phyloP scores from a whole-genome alignment of 495 filamentous ascomycete genomes.

The Aspergillus heteromorphus region DNA sequence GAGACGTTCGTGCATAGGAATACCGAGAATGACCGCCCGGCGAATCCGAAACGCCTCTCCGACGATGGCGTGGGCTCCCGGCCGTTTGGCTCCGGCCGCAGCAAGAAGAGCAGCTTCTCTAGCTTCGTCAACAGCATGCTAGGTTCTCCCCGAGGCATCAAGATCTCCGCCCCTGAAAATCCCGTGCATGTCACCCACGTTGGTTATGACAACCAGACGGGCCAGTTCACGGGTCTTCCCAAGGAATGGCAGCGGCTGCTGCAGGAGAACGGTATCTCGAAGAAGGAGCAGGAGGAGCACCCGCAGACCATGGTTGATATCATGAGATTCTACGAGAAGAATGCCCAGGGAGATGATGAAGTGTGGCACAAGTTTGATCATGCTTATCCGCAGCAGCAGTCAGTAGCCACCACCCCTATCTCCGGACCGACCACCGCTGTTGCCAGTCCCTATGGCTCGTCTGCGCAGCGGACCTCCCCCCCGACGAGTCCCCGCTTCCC shows the following conservation, averaged over 20 bases:
- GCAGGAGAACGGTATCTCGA: slow-evolving; percentile 91
- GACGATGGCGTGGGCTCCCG: slow-evolving; percentile 68
- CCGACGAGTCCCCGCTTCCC: slow-evolving; percentile 91
- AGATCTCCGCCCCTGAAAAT: slow-evolving; percentile 94
- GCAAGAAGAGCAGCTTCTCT: slow-evolving; percentile 90
- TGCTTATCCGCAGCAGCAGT: slow-evolving; percentile 58
- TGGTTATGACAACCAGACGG: slow-evolving; percentile 93
- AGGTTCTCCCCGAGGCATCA: slow-evolving; percentile 80
- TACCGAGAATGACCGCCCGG: slow-evolving; percentile 32
- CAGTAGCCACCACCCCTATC: slow-evolving; percentile 38
- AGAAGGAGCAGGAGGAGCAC: slow-evolving; percentile 92
- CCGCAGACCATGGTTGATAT: slow-evolving; percentile 92
- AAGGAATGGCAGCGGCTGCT: slow-evolving; percentile 97
- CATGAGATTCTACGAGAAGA: slow-evolving; percentile 94
- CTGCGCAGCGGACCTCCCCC: slow-evolving; percentile 52
- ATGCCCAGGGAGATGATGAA: slow-evolving; percentile 74
- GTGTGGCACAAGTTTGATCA: slow-evolving; percentile 95
- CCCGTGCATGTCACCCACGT: slow-evolving; percentile 98
- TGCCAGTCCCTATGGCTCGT: slow-evolving; percentile 13
- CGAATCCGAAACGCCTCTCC: slow-evolving; percentile 72
- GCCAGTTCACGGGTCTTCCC: slow-evolving; percentile 92
- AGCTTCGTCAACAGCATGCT: slow-evolving; percentile 91
- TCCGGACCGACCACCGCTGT: slow-evolving; percentile 9
- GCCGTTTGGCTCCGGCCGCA: slow-evolving; percentile 52
- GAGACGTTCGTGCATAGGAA: slow-evolving; percentile 44